Evolutionary conservation across 345 rosid genomes (phyloP), one percentile per base, ranked within the genome.

Genomic region (Sonneratia alba): DNA sequence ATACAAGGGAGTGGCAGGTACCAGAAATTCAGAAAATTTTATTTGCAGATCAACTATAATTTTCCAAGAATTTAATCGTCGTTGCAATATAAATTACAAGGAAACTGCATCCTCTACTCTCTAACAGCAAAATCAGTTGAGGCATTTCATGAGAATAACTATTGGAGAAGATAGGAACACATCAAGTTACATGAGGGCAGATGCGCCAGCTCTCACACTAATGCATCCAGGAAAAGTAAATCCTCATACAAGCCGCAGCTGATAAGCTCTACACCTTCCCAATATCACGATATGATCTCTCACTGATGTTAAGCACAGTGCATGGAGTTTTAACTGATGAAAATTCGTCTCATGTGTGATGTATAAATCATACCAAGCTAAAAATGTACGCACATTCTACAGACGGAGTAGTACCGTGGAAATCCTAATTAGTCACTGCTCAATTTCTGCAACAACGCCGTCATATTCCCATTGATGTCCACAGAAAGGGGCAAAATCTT

Each of bases 1-100:
- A 18, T 49, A 63, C 9, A 43, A 40, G 72, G 70, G 53, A 66
- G 38, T 73, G 40, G 24, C 67, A 66, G 43, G 49, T n/a, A 67
- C 19, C 40, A 11, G 27, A 27, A 15, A 5, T 3, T 40, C 43
- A 11, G 22, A 19, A n/a, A 40, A 67, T 21, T 10, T 22, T 7
- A 22, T 24, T 10, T 13, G 0, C 32, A 67, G 42, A 5, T 38
- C 34, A 13, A 24, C 36, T 9, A 67, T 2, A 36, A 67, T 21
- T 38, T 18, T 14, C 49, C 12, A 36, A 27, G n/a, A 11, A 18
- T 65, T 6, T 36, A 65, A 21, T 21, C n/a, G 1, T 7, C n/a
- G n/a, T 51, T 51, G 4, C 21, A 53, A 18, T 53, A 27, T 49
- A 3, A 19, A 15, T 49, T 15, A 13, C 55, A 49, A 49, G 19